Evolutionary conservation across 257 asterid species (phyloP), one percentile per base, ranked within the genome.

Genomic region (Salvia rosmarinus): DNA sequence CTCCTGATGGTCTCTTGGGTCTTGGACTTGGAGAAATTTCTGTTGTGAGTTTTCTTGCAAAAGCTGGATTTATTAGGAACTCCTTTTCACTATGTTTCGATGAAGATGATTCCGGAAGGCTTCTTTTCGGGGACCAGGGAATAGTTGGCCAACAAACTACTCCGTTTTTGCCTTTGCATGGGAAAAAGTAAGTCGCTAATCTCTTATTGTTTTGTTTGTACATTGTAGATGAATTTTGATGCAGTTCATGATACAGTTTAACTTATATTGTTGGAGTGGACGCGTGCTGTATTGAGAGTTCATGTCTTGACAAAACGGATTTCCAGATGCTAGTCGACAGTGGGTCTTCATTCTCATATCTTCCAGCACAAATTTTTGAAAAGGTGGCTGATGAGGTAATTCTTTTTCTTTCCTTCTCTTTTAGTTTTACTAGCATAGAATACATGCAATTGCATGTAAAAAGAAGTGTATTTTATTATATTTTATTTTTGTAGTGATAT

Each of bases 1-100:
- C 97, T n/a, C 97, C 96, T 49, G 96, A 91, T 77, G 97, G 97
- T 73, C 91, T 91, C 74, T 75, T 91, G 86, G 97, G 97, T 64
- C 85, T 91, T 76, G 96, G 97, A 66, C 95, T 84, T 43, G 96
- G 96, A 60, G 88, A 87, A 75, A 85, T 86, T 69, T 91, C 97
- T 69, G 91, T 89, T 69, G 95, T 95, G n/a, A 89, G 84, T 81
- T 80, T 83, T 74, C 96, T 91, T 68, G 91, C 97, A 35, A 83
- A 88, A 87, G 87, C 84, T 74, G 96, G 97, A 63, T 81, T 77
- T 13, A 79, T 83, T 52, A 78, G 69, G 50, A 80, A 89, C 77
- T 87, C 91, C 4, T 89, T 87, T 79, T 89, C 96, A 56, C 80
- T 91, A 49, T 91, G 97, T 82, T 89, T 89, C 71, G 81, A 79